These are phyloP conservation scores for Giardia muris DNA, from an alignment of 208 protist genomes.

Conservation along the genomic window DNA sequence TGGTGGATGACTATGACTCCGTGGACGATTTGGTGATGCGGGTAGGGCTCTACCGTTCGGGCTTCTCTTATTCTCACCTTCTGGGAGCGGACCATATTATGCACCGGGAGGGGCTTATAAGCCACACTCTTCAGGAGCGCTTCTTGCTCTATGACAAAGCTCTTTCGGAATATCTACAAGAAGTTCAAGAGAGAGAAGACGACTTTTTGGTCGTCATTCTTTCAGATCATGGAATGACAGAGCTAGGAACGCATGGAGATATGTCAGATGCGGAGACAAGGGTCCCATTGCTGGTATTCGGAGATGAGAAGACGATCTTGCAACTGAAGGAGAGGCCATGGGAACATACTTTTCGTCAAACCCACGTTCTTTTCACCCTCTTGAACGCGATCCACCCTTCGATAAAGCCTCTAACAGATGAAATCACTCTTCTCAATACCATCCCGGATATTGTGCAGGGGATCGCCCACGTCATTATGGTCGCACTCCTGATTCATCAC, in stretches of 20 bases:
- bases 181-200: background rate
- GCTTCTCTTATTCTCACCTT: background rate
- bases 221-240: background rate
- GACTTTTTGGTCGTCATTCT: background rate
- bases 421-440: no score
- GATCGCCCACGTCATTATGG: no score
- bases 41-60: background rate
- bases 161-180: background rate
- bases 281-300: background rate
- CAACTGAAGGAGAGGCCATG: no score
- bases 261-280: background rate
- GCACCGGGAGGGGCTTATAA: background rate
- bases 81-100: background rate
- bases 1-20: background rate
- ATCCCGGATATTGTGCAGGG: no score
- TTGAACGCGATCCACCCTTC: no score
- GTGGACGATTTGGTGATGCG: background rate
- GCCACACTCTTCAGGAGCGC: background rate
- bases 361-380: no score
- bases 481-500: no score
- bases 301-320: no score
- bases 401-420: no score
- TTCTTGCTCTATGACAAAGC: background rate
- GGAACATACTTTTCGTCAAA: no score
- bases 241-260: background rate